These are phyloP conservation scores for Fraxinus greggii DNA, from an alignment of 305 asterid genomes.

Conservation along the genomic window DNA sequence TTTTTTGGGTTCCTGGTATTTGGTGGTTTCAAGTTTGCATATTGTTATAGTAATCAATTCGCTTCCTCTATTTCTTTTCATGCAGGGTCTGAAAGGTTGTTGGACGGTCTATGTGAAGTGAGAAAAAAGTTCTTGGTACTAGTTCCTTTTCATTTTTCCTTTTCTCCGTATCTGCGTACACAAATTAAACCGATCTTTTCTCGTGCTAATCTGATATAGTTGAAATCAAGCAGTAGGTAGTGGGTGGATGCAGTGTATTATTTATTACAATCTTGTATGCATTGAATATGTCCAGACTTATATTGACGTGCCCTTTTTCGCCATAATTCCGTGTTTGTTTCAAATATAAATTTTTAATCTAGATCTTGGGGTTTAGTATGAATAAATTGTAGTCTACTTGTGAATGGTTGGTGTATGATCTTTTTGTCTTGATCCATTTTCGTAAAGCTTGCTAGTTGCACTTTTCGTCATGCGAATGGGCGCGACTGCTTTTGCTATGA, in stretches of 20 bases:
- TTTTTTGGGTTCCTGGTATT: neutral
- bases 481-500: neutral
- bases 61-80: neutral
- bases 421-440: neutral
- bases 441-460: neutral
- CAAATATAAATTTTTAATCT: neutral
- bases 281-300: neutral
- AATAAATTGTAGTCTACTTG: neutral
- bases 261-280: neutral
- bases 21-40: neutral
- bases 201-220: neutral
- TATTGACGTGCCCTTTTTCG: neutral
- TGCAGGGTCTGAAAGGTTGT: slow-evolving; percentile 4
- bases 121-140: neutral
- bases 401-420: neutral
- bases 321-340: neutral
- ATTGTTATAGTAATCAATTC: neutral
- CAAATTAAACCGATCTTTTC: neutral
- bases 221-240: neutral
- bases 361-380: neutral
- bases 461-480: neutral
- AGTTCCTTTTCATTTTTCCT: neutral
- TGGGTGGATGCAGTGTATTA: neutral
- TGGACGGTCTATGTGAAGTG: neutral
- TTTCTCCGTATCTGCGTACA: neutral